A percentile compares a stretch with the other conserved stretches of the same genome.
Evolutionary conservation across 495 filamentous ascomycete genomes (phyloP).

Genomic region (Aspergillus nanangensis): DNA sequence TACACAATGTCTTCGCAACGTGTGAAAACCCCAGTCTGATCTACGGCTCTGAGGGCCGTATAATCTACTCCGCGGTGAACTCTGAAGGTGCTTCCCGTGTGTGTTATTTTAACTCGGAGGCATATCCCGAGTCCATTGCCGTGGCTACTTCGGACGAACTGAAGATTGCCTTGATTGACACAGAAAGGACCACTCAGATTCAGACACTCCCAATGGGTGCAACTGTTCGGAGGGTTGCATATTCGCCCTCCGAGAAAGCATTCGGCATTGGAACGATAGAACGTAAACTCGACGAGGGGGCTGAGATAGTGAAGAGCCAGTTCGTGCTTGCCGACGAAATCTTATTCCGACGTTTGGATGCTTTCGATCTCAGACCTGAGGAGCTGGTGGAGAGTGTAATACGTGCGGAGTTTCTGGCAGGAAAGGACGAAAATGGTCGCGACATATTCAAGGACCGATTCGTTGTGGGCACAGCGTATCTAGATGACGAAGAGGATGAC

Average conservation of each 20-base stretch:
- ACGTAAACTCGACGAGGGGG: conserved; percentile 50
- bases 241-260: conserved; percentile 71
- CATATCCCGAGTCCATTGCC: conserved; percentile 75
- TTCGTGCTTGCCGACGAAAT: conserved; percentile 61
- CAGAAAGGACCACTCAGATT: conserved; percentile 80
- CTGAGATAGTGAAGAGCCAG: conserved; percentile 53
- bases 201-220: conserved; percentile 72
- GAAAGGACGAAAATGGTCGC: conserved; percentile 44
- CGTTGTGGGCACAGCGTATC: conserved; percentile 78
- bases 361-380: conserved; percentile 47
- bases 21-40: conserved; percentile 93
- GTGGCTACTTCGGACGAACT: conserved; percentile 74
- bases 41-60: conserved; percentile 79
- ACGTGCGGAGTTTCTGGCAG: conserved; percentile 67
- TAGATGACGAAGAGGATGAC: conserved; percentile 54
- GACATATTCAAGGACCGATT: conserved; percentile 62
- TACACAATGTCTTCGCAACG: conserved; percentile 85
- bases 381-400: conserved; percentile 86
- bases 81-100: conserved; percentile 78
- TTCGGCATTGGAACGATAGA: conserved; percentile 86
- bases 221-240: conserved; percentile 82
- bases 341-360: conserved; percentile 50
- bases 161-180: conserved; percentile 79
- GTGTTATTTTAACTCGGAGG: conserved; percentile 74
- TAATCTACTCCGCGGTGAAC: conserved; percentile 94